A percentile compares a stretch with the other conserved stretches of the same genome.
phyloP scores from a whole-genome alignment of 163 green algal genomes.

The Volvox carteri region DNA sequence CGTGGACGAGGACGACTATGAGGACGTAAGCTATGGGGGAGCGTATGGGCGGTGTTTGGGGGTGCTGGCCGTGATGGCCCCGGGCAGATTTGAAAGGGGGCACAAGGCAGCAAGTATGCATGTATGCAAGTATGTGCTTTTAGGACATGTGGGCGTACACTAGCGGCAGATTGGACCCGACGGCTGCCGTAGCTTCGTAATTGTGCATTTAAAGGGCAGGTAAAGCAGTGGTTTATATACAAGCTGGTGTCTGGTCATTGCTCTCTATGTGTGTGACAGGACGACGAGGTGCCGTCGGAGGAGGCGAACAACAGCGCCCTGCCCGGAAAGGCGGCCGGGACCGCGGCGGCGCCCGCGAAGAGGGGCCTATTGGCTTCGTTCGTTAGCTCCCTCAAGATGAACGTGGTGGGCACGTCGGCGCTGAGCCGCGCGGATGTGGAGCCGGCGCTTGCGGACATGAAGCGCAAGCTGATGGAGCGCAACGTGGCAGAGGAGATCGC shows the following conservation, averaged over 20 bases:
- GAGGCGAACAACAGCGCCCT: constrained; percentile 26
- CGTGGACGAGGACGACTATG: constrained; percentile 77
- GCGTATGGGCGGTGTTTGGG: no score
- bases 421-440: constrained; percentile 90
- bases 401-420: constrained; percentile 87
- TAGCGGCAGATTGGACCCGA: no score
- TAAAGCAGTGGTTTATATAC: no score
- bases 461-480: constrained; percentile 94
- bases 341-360: constrained; percentile 54
- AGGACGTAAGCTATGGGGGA: no score
- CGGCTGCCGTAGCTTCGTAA: no score
- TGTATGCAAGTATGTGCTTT: no score
- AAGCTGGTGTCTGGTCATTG: no score
- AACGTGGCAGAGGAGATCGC: constrained; percentile 99
- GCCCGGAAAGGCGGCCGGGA: neutral
- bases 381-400: constrained; percentile 83
- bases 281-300: constrained; percentile 16
- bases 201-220: no score
- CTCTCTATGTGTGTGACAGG: constrained; percentile 3
- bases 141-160: no score
- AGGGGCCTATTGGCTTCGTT: constrained; percentile 84
- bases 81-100: no score
- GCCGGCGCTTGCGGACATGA: constrained; percentile 91
- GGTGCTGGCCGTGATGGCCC: no score
- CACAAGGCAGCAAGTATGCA: no score